These are phyloP conservation scores for Candida ulmi DNA, from an alignment of 805 yeast genomes.

Conservation along the genomic window DNA sequence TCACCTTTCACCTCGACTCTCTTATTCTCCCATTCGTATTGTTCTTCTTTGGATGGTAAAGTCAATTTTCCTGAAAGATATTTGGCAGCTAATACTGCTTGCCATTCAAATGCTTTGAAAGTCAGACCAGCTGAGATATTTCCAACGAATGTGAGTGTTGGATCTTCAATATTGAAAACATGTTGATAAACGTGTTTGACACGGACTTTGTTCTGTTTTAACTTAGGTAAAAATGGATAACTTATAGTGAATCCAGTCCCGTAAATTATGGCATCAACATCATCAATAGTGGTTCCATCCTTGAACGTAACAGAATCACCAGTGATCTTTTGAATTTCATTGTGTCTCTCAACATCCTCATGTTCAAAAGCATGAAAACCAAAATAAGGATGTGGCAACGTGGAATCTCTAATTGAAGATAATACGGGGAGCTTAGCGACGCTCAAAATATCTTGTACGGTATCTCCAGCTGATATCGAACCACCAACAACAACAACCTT, in stretches of 20 bases:
- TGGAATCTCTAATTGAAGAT: conserved; percentile 21
- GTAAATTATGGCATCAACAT: conserved; percentile 51
- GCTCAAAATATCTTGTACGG: conserved; percentile 24
- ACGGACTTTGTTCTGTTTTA: conserved; percentile 26
- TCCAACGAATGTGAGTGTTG: conserved; percentile 36
- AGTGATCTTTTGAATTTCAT: conserved; percentile 7
- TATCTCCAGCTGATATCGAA: conserved; percentile 63
- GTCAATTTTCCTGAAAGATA: conserved; percentile 35
- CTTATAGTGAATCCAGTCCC: conserved; percentile 57
- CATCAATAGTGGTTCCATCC: conserved; percentile 36
- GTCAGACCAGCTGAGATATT: conserved; percentile 30
- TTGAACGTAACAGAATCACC: conserved; percentile 29
- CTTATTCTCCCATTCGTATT: conserved; percentile 25
- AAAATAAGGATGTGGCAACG: conserved; percentile 3
- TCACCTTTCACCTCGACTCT: conserved; percentile 19
- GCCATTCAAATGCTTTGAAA: conserved; percentile 41
- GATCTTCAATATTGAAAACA: conserved; percentile 35
- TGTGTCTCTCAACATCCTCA: neutral
- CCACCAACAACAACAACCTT: conserved; percentile 54
- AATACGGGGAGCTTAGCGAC: conserved; percentile 12
- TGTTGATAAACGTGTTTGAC: conserved; percentile 37
- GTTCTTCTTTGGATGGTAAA: conserved; percentile 34
- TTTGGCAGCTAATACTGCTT: conserved; percentile 47
- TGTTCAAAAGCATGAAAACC: too few species aligned
- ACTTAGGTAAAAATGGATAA: conserved; percentile 12